Conservation (phyloP, 2,329 filamentous ascomycete genomes). For the Paecilomyces formosus region DNA sequence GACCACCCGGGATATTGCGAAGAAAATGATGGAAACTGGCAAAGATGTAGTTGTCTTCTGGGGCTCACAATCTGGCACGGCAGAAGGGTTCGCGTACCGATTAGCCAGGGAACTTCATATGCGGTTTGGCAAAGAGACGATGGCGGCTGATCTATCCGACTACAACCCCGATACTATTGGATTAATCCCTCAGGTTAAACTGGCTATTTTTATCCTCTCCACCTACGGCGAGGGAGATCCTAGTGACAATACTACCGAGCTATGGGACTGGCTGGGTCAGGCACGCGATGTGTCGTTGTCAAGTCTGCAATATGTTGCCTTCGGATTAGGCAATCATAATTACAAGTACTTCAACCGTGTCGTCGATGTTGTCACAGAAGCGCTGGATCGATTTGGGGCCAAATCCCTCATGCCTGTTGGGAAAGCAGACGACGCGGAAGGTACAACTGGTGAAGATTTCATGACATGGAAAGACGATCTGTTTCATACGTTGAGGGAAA, state of each 20-base stretch:
- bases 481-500: constrained; percentile 69
- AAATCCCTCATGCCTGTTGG: constrained; percentile 70
- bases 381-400: constrained; percentile 67
- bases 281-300: constrained; percentile 66
- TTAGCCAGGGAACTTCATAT: constrained; percentile 87
- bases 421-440: constrained; percentile 86
- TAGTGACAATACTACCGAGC: constrained; percentile 90
- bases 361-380: constrained; percentile 76
- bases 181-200: constrained; percentile 69
- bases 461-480: constrained; percentile 93
- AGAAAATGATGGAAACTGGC: constrained; percentile 33
- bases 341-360: constrained; percentile 97
- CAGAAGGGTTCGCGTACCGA: constrained; percentile 85
- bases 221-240: constrained; percentile 96
- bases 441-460: constrained; percentile 95
- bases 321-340: constrained; percentile 91
- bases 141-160: constrained; percentile 88
- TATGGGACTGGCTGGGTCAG: constrained; percentile 75
- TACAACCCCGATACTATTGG: constrained; percentile 87
- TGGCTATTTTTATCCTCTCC: constrained; percentile 83
- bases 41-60: constrained; percentile 85
- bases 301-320: constrained; percentile 68
- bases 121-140: constrained; percentile 84
- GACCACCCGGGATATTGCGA: constrained; percentile 41
- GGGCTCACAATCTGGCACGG: constrained; percentile 89